Evolutionary conservation across 2,329 filamentous ascomycete genomes (phyloP).

Genomic region (Neofusicoccum ribis): DNA sequence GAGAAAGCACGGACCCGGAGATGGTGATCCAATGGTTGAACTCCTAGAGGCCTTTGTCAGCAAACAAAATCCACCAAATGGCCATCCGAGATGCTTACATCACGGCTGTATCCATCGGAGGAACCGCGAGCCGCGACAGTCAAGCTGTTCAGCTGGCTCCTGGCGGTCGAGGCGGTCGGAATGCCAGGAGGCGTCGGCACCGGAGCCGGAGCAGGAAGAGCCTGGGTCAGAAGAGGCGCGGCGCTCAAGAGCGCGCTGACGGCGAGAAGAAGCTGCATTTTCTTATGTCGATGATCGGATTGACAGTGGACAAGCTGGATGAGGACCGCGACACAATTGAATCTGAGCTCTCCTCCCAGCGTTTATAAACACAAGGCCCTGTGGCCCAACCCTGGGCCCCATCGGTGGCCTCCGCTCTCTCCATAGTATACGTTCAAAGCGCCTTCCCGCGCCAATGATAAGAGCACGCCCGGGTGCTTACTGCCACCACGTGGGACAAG

Average conservation of each 20-base stretch:
- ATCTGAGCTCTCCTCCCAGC: not conserved
- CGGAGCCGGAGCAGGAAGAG: constrained; percentile 31
- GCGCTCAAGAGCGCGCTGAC: constrained; percentile 11
- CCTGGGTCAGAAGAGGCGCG: constrained; percentile 19
- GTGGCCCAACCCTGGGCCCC: not conserved
- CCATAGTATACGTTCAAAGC: not conserved
- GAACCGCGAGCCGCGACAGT: constrained; percentile 59
- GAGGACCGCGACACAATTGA: not conserved
- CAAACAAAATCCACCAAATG: constrained; percentile 34
- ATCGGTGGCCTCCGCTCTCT: constrained; percentile 5
- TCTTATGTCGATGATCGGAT: not conserved
- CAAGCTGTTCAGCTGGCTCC: constrained; percentile 58
- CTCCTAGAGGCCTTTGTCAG: not conserved
- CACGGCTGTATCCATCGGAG: constrained; percentile 62
- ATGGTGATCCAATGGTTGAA: constrained; percentile 19
- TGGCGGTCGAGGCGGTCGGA: constrained; percentile 59
- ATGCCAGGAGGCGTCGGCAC: constrained; percentile 59
- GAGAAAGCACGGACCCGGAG: not conserved
- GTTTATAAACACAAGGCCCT: constrained; percentile 12
- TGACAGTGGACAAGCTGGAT: not conserved
- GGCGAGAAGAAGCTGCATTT: constrained; percentile 12
- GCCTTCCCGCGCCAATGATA: not conserved
- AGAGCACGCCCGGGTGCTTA: constrained; percentile 6
- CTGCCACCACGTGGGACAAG: constrained; percentile 5
- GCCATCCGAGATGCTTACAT: constrained; percentile 70